Base-by-base conservation (phyloP, 331 rosid species). In the Cydonia oblonga region DNA sequence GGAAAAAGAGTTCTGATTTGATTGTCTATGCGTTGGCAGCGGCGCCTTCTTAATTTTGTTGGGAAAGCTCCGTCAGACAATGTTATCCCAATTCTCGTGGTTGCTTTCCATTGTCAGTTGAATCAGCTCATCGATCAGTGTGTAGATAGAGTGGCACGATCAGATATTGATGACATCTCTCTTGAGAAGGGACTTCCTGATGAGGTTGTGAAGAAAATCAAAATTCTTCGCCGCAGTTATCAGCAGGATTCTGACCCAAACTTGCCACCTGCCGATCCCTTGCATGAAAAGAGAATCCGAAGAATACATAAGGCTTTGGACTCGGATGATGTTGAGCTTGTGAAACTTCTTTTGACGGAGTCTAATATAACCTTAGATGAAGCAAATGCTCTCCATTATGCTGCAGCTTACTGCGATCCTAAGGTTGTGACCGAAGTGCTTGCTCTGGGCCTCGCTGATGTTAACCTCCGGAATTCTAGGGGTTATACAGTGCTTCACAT, bases 361-460 rank as follows among this genome's bases (percentile, higher is more conserved):
- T 79, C 88, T 22, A 54, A 79, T 22, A 56, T 79, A 69, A 78
- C 86, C n/a, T 53, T 84, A 23, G 86, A 84, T 49, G 86, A 79
- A 42, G 84, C 86, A 60, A 66, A 78, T 64, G 88, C 84, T 59
- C 86, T 84, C 46, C 88, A 84, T 77, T 81, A 84, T n/a, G 86
- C 86, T 23, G 88, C 78, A 64, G 86, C 86, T 7, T 84, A 81
- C 53, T 84, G 86, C 63, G 88, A 84, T 73, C 82, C 80, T 30
- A 84, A 84, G 73, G 79, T 82, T 73, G 75, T 84, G 33, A 64
- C 78, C 14, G 86, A 81, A 80, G 88, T 84, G 57, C 86, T 84
- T 66, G 69, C 44, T 69, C 64, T 81, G 58, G 74, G 68, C 26
- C 44, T 69, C 9, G 86, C 84, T 73, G 82, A 84, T 81, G 84